Evolutionary conservation across 139 green algal genomes (phyloP), one percentile per base, ranked within the genome.

Genomic region (Tetradesmus obliquus): DNA sequence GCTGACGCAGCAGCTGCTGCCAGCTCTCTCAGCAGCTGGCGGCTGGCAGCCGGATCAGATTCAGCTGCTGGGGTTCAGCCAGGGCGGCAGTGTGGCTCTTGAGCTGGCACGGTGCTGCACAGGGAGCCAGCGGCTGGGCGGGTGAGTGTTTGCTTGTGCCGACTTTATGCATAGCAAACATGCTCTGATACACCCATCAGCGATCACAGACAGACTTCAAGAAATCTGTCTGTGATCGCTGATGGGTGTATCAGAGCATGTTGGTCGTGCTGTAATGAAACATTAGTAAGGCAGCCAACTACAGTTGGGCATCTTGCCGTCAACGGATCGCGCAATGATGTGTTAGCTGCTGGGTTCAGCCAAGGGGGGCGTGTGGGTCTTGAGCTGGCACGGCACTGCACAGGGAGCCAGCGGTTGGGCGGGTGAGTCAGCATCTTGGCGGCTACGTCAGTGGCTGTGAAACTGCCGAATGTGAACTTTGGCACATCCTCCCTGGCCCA

Each of bases 31-130:
- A 84, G 76, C 55, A 22, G 87, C 55, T 9, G 74, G 74, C 2
- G 55, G 55, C 32, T 86, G 79, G 79, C 79, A 20, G 58, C 79
- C 76, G 19, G 76, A 60, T 20, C 88, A 86, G 20, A 51, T 94
- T 0, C 88, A 92, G 45, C 55, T 95, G 87, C 72, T 95, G 6
- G 93, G 93, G 15, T 95, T 94, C 79, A 93, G 89, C 12, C 90
- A 94, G 89, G 93, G 93, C 22, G 93, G 92, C 76, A 93, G 87
- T 1, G 90, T 94, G 19, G 92, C 87, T 1, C 71, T 94, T 90
- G 92, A 93, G 60, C 66, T 94, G n/a, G 88, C 91, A 0, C n/a
- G 22, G 6, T 3, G 45, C 1, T 87, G 55, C 57, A 24, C 76
- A 32, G 81, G 69, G 15, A 51, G 57, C 7, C n/a, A 86, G 0